Base-by-base conservation (phyloP, 2,329 filamentous ascomycete genomes). In the Xylariaceae sp. region DNA sequence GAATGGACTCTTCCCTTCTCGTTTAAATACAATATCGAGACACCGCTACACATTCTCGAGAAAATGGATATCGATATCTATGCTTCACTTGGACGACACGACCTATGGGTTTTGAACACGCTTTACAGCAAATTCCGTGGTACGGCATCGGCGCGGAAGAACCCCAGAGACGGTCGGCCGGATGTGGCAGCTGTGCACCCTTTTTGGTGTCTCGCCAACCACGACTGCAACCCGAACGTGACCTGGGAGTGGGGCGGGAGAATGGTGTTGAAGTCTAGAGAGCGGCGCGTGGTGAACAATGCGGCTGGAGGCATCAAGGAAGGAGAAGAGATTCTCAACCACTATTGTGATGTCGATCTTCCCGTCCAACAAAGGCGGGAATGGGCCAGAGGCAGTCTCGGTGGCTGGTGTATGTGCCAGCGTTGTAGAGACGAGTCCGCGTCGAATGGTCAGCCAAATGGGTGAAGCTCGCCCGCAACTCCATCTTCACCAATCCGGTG, bases 121-220 rank as follows among this genome's bases (percentile, higher is more conserved):
- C 78, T 97, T 5, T 96, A 93, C 69, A 84, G 89, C 59, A 97
- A 97, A 69, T 96, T 97, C 69, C 83, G 94, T 19, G 94, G 90
- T 47, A 96, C 92, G 0, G 94, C 94, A 0, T 96, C 90, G 2
- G 93, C 92, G 5, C 82, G 89, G 38, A 86, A 94, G 60, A 90
- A 83, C 56, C 80, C 79, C 0, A 81, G 82, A 61, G 89, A 93
- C 57, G 89, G 91, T 3, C 83, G 89, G 10, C 93, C 94, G 0
- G 94, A 97, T 63, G 88, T 96, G 5, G 90, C 90, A 28, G 93
- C 93, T 28, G 92, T 97, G 28, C 92, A 97, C 72, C 91, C 93
- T 2, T 84, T 96, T 61, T 99, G 94, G 91, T 97, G 92, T 71
- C 78, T 97, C 31, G 92, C 93, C 28, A 99, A 99, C 65, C 94